phyloP scores from a whole-genome alignment of 2,329 filamentous ascomycete species.

The Lasiodiplodia hormozganensis region DNA sequence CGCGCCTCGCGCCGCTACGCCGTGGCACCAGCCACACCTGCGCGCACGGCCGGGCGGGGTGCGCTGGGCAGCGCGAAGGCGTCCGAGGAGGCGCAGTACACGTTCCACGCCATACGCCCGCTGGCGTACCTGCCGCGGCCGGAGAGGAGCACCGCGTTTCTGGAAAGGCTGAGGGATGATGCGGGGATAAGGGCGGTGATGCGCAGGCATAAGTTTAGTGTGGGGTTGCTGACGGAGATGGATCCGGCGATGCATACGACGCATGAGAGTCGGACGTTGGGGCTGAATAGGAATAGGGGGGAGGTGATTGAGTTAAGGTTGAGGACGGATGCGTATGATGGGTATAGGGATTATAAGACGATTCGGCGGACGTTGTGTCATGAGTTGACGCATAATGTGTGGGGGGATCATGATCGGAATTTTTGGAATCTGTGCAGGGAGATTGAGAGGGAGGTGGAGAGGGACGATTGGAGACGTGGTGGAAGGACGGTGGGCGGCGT shows the following conservation, averaged over 20 bases:
- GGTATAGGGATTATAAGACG: slow-evolving; percentile 89
- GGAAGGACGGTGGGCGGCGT: slow-evolving; percentile 55
- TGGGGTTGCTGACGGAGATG: slow-evolving; percentile 93
- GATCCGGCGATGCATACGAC: slow-evolving; percentile 84
- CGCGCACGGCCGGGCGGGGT: slow-evolving; percentile 48
- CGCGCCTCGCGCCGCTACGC: slow-evolving; percentile 43
- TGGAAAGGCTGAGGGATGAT: slow-evolving; percentile 79
- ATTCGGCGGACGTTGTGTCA: slow-evolving; percentile 94
- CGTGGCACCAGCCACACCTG: slow-evolving; percentile 45
- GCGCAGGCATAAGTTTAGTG: slow-evolving; percentile 82
- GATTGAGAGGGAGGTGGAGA: slow-evolving; percentile 86
- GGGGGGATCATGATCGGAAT: slow-evolving; percentile 78
- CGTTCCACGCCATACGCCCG: slow-evolving; percentile 79
- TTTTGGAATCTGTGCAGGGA: slow-evolving; percentile 90
- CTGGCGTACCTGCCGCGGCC: slow-evolving; percentile 80
- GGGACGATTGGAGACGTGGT: slow-evolving; percentile 76
- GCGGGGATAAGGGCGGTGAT: slow-evolving; percentile 85
- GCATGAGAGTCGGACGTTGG: slow-evolving; percentile 81
- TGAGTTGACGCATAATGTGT: slow-evolving; percentile 92
- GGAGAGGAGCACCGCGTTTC: slow-evolving; percentile 71
- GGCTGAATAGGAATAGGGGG: slow-evolving; percentile 85
- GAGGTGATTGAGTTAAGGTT: slow-evolving; percentile 90
- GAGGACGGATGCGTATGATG: slow-evolving; percentile 92
- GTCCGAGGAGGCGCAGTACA: slow-evolving; percentile 73
- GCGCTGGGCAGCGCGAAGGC: slow-evolving; percentile 48